Evolutionary conservation across 768 basidiomycete species (phyloP), one percentile per base, ranked within the genome.

Genomic region (Coprinopsis sp.): DNA sequence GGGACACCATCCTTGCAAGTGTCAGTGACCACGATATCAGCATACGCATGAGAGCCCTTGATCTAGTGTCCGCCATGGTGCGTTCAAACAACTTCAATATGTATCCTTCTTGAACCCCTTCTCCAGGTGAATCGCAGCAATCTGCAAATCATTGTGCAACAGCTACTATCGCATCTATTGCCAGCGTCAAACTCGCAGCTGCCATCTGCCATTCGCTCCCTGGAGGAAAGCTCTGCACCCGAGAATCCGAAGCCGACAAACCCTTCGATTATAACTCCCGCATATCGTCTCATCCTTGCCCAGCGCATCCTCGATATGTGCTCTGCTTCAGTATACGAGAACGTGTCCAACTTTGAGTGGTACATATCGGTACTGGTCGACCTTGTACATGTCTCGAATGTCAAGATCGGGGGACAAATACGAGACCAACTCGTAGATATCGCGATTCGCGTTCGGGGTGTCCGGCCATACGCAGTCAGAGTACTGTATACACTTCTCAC

Each of bases 281-380:
- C 89, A 2, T 98, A 98, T 59, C 87, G 96, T 14, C 74, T 92
- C 18, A 79, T 82, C 33, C 78, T 98, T 25, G 77, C 89, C 7
- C 81, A 87, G 53, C 77, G 81, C 14, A 87, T 98, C 51, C 73
- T 98, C n/a, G 68, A 73, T n/a, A 88, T 98, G 55, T 86, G 90
- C 47, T 87, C 90, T 2, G 77, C 80, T 46, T 82, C 82, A 29
- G 87, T 84, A 18, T 98, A 95, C 61, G 82, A 84, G 43, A 87
- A 92, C 57, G 76, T 99, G 22, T 74, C 77, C 36, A 94, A 97
- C 66, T 98, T 98, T 59, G 91, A 97, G 60, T 99, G 96, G 95
- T 96, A 92, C 63, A 75, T 98, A 18, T 96, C 95, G 4, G 91
- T 94, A 6, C 80, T 98, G 23, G 79, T 97, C 37, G 93, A 97